Evolutionary conservation across 192 early-diverging fungal genomes (phyloP), one percentile per base, ranked within the genome.

Genomic region (Backusella macrospora): DNA sequence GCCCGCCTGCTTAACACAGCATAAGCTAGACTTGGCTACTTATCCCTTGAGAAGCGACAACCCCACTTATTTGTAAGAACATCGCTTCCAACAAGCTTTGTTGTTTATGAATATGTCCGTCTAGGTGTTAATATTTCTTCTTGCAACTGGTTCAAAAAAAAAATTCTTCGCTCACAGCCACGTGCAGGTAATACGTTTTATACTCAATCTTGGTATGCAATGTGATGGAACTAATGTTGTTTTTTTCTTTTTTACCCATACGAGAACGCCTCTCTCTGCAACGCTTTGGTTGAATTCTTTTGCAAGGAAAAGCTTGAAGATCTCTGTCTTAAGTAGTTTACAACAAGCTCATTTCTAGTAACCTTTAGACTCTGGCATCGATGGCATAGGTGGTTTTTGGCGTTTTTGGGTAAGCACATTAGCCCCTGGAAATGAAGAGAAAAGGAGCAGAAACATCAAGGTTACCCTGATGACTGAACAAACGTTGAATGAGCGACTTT

Each of bases 211-310:
- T 43, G 42, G 42, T 43, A 43, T 43, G 42, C 42, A 43, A 46
- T 46, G 45, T 46, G 45, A 46, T 46, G 45, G 45, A 46, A 46
- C 45, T 46, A 46, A 46, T 46, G 45, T 46, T 46, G 45, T 46
- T 46, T 10, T 52, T 52, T 9, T 46, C 12, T 52, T 52, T 52
- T 52, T 52, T 52, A 52, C 48, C 48, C 48, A 52, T 52, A 52
- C 48, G 48, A 52, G 48, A 52, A 52, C 18, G 48, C 48, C 48
- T 21, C 48, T 52, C 48, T 52, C 48, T 52, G 48, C 18, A 52
- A 52, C 48, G n/a, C 48, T 52, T 52, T 52, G 48, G 48, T 52
- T 52, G 48, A n/a, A 52, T 52, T 52, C 48, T 52, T 52, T 52
- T 52, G 48, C 48, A 52, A 52, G 48, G 48, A 52, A 52, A 52